Base-by-base conservation (phyloP, 2,329 filamentous ascomycete species). In the Hymenoscyphus repandus region DNA sequence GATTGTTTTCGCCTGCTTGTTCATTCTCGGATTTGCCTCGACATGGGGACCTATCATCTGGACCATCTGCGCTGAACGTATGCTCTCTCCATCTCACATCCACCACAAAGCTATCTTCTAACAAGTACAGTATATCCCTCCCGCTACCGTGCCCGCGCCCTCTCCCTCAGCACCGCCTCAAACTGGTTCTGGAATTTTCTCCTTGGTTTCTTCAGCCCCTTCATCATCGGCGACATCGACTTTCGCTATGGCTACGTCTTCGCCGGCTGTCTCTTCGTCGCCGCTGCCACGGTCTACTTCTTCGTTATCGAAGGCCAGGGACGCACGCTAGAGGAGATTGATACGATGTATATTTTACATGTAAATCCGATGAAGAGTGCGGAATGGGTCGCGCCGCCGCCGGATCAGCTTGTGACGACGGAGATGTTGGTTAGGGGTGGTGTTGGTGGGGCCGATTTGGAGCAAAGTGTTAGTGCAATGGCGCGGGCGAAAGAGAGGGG, bases 131-230 rank as follows among this genome's bases (percentile, higher is more conserved):
- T 78, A 20, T 86, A 84, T 64, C 83, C 83, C 0, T 76, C 75
- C 2, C 73, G 80, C 18, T 82, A 82, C 60, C 72, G 79, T 38
- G 77, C 78, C 3, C 74, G 74, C 65, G 76, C 74, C 42, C 82
- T 82, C 72, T 78, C 79, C 2, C 62, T 84, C 1, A 73, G 77
- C 0, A 83, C 80, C 0, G 76, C 79, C 0, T 76, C 73, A 61
- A 84, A 84, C 67, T 56, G 50, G 30, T 41, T 46, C 20, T 87
- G 82, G 81, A 86, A 88, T 68, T 89, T 89, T 68, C 64, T 81
- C 49, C 73, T 86, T 58, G 79, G 78, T 0, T 90, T 90, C 72
- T 88, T 89, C 72, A 89, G 86, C 0, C 84, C 86, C 0, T 89
- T 88, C 69, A 89, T 90, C 63, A 85, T 81, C 0, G 71, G 74